Base-by-base conservation (phyloP, 164 flowering plant genomes). In the Stephania yunnanensis region DNA sequence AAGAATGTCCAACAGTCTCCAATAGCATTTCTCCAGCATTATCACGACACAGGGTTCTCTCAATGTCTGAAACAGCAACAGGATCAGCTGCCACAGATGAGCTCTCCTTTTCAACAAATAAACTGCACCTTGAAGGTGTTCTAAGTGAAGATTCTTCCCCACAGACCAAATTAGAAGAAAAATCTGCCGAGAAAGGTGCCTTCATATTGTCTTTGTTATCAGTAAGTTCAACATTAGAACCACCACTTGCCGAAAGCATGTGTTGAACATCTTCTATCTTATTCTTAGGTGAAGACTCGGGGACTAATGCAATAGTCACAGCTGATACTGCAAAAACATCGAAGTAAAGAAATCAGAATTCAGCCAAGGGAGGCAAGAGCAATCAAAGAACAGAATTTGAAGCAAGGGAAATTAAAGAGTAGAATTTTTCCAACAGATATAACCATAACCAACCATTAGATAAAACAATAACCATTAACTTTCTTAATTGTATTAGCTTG, bases 391-490 rank as follows among this genome's bases (percentile, higher is more conserved):
- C 25, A 52, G 25, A 19, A 15, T 12, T 58, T 46, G 17, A 68
- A 25, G 30, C 71, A 67, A 45, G 20, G 20, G 15, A 52, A 70
- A 46, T 30, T 15, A 12, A 65, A 45, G 74, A 12, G 7, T 36
- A 52, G 25, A 46, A 46, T 17, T 19, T 42, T 22, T n/a, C 20
- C 8, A 25, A 72, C 69, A 69, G 85, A 85, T 88, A 78, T 80
- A 48, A 71, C 76, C 74, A 64, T 77, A 72, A 8, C 68, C 72
- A 72, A 70, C 70, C 50, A 71, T 30, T 31, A 66, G 25, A 65
- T 71, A 75, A 69, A 78, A 73, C 29, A 53, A 48, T 11, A 71
- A 46, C 48, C 20, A 42, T 76, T 58, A 72, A 8, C 66, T 1
- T 61, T 61, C 29, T 52, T 69, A 46, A 42, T 69, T 8, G 31